phyloP scores from a whole-genome alignment of 2,329 filamentous ascomycete species.

The Trichoderma koningii region DNA sequence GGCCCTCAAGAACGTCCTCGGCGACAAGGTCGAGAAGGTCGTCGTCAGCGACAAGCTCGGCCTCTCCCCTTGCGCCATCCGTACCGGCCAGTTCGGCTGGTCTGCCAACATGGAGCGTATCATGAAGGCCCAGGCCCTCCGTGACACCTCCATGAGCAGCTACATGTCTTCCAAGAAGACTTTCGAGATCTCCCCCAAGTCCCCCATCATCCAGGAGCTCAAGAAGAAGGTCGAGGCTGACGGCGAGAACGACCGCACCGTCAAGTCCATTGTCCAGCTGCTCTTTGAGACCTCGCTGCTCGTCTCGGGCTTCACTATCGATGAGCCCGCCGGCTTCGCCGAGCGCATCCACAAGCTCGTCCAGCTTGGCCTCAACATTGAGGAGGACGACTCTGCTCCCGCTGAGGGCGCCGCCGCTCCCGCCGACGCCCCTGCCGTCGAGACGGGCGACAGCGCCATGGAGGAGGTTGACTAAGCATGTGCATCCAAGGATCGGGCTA shows the following conservation, averaged over 20 bases:
- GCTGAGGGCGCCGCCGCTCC: conserved; percentile 58
- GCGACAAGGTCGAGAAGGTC: conserved; percentile 99
- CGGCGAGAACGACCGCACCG: conserved; percentile 96
- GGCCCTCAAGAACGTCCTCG: conserved; percentile 97
- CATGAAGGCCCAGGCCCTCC: conserved; percentile 99
- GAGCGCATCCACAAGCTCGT: conserved; percentile 99
- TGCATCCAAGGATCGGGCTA: conserved; percentile 40
- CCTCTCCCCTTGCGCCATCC: conserved; percentile 94
- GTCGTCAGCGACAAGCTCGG: conserved; percentile 98
- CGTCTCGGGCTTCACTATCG: conserved; percentile 98
- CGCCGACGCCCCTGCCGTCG: conserved; percentile 60
- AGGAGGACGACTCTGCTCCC: conserved; percentile 79
- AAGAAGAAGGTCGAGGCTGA: conserved; percentile 99
- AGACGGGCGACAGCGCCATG: conserved; percentile 90
- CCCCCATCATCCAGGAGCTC: conserved; percentile 95
- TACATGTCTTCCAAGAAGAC: conserved; percentile 99
- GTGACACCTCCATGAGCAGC: conserved; percentile 98
- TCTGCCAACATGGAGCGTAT: conserved; percentile 99
- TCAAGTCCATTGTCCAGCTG: conserved; percentile 98
- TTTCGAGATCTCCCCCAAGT: conserved; percentile 99
- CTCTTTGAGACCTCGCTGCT: conserved; percentile 98
- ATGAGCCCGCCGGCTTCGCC: conserved; percentile 95
- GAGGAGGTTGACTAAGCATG: conserved; percentile 93
- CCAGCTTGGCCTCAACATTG: conserved; percentile 94
- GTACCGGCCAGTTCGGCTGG: conserved; percentile 99